These are phyloP conservation scores for Pseudonectria buxi DNA, from an alignment of 2,329 filamentous ascomycete species.

Conservation along the genomic window DNA sequence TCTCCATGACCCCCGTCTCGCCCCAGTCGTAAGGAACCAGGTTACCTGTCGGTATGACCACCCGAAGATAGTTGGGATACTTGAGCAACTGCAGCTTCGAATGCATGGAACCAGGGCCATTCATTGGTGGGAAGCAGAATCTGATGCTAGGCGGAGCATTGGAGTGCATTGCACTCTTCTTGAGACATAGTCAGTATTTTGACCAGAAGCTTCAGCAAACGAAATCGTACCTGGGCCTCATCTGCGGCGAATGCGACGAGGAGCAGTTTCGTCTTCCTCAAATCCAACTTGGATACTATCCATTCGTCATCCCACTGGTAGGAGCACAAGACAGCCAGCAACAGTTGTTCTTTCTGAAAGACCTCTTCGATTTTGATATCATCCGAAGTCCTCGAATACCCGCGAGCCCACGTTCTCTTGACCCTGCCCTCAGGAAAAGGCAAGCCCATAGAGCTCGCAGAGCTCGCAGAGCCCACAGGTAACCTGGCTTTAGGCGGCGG, in stretches of 20 bases:
- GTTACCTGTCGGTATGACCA: slow-evolving; percentile 85
- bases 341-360: slow-evolving; percentile 63
- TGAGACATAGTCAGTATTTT: slow-evolving; percentile 9
- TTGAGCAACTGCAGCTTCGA: slow-evolving; percentile 92
- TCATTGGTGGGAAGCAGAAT: slow-evolving; percentile 79
- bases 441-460: slow-evolving; percentile 17
- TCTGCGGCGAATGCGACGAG: slow-evolving; percentile 50
- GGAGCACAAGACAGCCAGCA: slow-evolving; percentile 76
- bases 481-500: slow-evolving; percentile 18
- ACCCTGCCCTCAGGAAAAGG: slow-evolving; percentile 56
- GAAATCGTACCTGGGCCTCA: slow-evolving; percentile 42
- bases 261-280: slow-evolving; percentile 52
- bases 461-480: not conserved
- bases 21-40: slow-evolving; percentile 85
- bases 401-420: slow-evolving; percentile 72
- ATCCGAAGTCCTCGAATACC: slow-evolving; percentile 52
- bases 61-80: slow-evolving; percentile 62
- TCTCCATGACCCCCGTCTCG: slow-evolving; percentile 77
- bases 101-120: slow-evolving; percentile 73
- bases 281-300: slow-evolving; percentile 65
- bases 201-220: slow-evolving; percentile 4
- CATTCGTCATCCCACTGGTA: slow-evolving; percentile 82
- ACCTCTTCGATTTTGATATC: slow-evolving; percentile 89
- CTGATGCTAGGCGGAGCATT: slow-evolving; percentile 51
- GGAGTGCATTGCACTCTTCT: slow-evolving; percentile 40